These are phyloP conservation scores for Camellia japonica DNA, from an alignment of 148 eudicot species.

Conservation along the genomic window DNA sequence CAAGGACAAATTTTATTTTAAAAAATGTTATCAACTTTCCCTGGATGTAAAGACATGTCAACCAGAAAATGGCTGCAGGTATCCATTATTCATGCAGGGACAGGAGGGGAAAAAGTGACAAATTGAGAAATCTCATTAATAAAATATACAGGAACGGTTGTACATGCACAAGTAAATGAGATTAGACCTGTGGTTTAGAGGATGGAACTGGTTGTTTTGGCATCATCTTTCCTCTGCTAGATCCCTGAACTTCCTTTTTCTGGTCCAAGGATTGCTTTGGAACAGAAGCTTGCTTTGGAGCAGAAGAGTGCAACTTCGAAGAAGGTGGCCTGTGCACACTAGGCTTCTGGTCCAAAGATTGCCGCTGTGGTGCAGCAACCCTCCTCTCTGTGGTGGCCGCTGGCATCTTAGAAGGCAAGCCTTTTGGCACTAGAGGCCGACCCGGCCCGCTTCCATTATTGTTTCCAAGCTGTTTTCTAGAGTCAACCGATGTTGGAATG, in stretches of 20 bases:
- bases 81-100: not conserved
- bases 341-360: slow-evolving; percentile 12
- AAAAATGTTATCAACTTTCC: not conserved
- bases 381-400: slow-evolving; percentile 37
- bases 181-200: slow-evolving; percentile 53
- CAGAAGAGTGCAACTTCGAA: slow-evolving; percentile 35
- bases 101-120: not conserved
- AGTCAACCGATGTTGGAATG: slow-evolving; percentile 17
- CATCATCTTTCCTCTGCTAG: slow-evolving; percentile 32
- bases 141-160: not conserved
- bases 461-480: slow-evolving; percentile 42
- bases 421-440: slow-evolving; percentile 38
- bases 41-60: not conserved
- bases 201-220: slow-evolving; percentile 35
- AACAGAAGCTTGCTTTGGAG: slow-evolving; percentile 32
- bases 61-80: not conserved
- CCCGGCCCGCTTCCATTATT: slow-evolving; percentile 62
- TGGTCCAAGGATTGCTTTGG: slow-evolving; percentile 31
- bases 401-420: slow-evolving; percentile 42
- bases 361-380: slow-evolving; percentile 24
- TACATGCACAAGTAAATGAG: not conserved
- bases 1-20: too few species aligned
- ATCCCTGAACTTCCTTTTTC: slow-evolving; percentile 34
- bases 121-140: not conserved
- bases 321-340: slow-evolving; percentile 42